Percentiles rank a stretch among this genome's conserved stretches.
Conservation (phyloP, 1,284 basidiomycete species). For the Pascua guehoae region DNA sequence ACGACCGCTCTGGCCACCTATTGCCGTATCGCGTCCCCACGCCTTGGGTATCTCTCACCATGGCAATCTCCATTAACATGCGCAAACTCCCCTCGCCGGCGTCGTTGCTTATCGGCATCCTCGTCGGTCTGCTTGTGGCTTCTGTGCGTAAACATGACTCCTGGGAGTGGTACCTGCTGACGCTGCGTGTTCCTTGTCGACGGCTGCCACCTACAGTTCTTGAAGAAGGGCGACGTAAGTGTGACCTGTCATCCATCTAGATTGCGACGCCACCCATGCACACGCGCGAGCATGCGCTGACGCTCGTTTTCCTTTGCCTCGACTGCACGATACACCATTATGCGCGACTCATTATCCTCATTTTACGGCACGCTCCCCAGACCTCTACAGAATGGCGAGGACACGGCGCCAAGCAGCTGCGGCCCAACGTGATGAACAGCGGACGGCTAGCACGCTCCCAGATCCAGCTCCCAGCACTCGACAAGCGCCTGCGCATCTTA, state of each 20-base stretch:
- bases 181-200: not conserved
- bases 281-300: not conserved
- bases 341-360: not conserved
- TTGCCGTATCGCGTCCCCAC: too few relatives aligned
- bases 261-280: not conserved
- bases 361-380: not conserved
- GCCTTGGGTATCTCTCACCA: too few relatives aligned
- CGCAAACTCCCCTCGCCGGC: conserved; percentile 37
- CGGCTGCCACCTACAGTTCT: not conserved
- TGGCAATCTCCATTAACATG: too few relatives aligned
- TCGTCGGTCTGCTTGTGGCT: conserved; percentile 50
- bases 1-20: too few relatives aligned
- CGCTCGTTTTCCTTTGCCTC: not conserved
- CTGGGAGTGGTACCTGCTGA: not conserved
- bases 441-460: conserved; percentile 33
- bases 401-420: conserved; percentile 7
- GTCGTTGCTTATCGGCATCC: conserved; percentile 47
- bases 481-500: conserved; percentile 77
- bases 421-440: conserved; percentile 15
- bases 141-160: conserved; percentile 34
- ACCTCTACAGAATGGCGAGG: conserved; percentile 11
- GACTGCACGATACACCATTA: not conserved
- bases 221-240: conserved; percentile 1
- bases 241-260: not conserved
- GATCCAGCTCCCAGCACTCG: conserved; percentile 59